Evolutionary conservation across 352 stramenopile genomes (phyloP).

Genomic region (Pythium brachiatum): DNA sequence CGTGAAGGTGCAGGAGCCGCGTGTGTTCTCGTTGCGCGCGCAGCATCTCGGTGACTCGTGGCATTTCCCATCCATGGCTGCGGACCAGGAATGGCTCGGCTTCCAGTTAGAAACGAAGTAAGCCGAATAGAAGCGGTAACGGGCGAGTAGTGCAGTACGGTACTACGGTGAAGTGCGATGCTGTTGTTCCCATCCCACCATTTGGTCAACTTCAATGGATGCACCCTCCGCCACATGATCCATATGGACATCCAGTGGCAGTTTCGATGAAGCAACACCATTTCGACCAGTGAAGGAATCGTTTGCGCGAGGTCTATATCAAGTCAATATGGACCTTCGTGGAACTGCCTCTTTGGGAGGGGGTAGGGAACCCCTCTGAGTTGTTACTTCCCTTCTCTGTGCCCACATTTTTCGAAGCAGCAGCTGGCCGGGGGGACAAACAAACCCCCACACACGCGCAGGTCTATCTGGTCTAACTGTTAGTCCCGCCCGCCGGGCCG

Average conservation of each 20-base stretch:
- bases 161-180: neutral
- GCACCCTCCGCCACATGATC: neutral
- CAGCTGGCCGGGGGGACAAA: conserved; percentile 9
- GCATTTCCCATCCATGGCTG: conserved; percentile 56
- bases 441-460: conserved; percentile 11
- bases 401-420: conserved; percentile 30
- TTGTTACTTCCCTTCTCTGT: conserved; percentile 29
- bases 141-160: conserved; percentile 9
- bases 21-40: conserved; percentile 52
- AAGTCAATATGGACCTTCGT: conserved; percentile 16
- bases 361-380: conserved; percentile 22
- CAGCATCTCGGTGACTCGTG: conserved; percentile 58
- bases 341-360: conserved; percentile 27
- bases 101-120: conserved; percentile 36
- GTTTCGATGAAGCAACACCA: conserved; percentile 3
- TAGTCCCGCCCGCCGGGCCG: neutral
- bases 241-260: conserved; percentile 9
- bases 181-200: conserved; percentile 5
- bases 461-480: neutral
- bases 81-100: conserved; percentile 40
- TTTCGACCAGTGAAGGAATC: neutral
- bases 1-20: conserved; percentile 52
- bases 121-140: conserved; percentile 24
- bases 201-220: conserved; percentile 23
- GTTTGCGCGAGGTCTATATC: neutral